Conservation (phyloP, 495 filamentous ascomycete genomes). For the Daldinia concentrica region DNA sequence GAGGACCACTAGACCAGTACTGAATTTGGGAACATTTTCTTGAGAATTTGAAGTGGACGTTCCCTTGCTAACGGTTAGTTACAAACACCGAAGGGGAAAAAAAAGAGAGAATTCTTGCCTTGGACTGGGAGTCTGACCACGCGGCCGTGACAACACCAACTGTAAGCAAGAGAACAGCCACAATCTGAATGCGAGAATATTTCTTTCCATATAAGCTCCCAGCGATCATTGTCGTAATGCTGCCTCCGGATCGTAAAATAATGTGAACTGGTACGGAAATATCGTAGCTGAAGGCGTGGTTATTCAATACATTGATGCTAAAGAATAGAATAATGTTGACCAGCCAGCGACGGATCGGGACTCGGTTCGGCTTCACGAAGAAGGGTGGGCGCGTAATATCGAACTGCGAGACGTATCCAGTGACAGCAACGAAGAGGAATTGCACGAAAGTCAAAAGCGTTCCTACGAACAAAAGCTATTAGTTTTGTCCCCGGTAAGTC, state of each 20-base stretch:
- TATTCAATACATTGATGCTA: slow-evolving; percentile 91
- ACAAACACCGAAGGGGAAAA: not conserved
- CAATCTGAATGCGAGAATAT: slow-evolving; percentile 81
- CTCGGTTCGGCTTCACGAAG: slow-evolving; percentile 77
- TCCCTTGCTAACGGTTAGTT: slow-evolving; percentile 43
- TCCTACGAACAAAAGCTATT: slow-evolving; percentile 58
- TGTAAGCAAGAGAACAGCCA: slow-evolving; percentile 82
- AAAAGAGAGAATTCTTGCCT: slow-evolving; percentile 61
- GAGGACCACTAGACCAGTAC: slow-evolving; percentile 83
- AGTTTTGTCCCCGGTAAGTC: slow-evolving; percentile 7
- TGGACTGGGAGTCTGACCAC: slow-evolving; percentile 84
- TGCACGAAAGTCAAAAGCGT: slow-evolving; percentile 94
- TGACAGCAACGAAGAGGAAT: slow-evolving; percentile 84
- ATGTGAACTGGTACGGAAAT: slow-evolving; percentile 98
- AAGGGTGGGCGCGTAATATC: slow-evolving; percentile 66
- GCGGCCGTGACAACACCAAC: slow-evolving; percentile 86
- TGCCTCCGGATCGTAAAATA: slow-evolving; percentile 92
- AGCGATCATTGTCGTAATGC: slow-evolving; percentile 89
- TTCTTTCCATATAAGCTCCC: slow-evolving; percentile 84
- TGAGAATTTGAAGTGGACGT: slow-evolving; percentile 42
- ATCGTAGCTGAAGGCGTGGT: slow-evolving; percentile 95
- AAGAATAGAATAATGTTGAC: slow-evolving; percentile 92
- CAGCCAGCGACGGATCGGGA: slow-evolving; percentile 85
- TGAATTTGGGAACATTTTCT: slow-evolving; percentile 59
- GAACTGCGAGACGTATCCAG: slow-evolving; percentile 77